phyloP scores from a whole-genome alignment of 768 basidiomycete species.

The Termitomyces sp. region DNA sequence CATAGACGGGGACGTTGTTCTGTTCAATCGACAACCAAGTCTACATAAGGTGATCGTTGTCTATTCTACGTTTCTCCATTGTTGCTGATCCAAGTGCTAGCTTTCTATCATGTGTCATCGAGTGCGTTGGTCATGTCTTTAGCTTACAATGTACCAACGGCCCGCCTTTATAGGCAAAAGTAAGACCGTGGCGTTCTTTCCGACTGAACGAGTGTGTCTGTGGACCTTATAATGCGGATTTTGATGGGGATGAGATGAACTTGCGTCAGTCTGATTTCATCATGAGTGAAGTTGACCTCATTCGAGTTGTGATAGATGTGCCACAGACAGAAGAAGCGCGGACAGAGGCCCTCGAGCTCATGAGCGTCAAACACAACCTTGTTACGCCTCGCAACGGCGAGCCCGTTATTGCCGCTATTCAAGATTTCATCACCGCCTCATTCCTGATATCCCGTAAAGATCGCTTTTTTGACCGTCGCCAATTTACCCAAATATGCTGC shows the following conservation, averaged over 20 bases:
- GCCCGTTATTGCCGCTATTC: slow-evolving; percentile 98
- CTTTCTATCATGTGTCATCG: slow-evolving; percentile 99
- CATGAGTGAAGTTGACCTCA: slow-evolving; percentile 2
- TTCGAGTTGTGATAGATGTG: slow-evolving; percentile 56
- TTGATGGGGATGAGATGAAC: slow-evolving; percentile 99
- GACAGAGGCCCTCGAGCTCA: slow-evolving; percentile 94
- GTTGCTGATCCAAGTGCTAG: slow-evolving; percentile 29
- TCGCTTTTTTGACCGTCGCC: slow-evolving; percentile 86
- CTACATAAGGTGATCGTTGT: slow-evolving; percentile 71
- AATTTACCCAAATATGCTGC: slow-evolving; percentile 95
- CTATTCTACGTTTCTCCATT: not conserved
- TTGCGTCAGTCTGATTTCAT: slow-evolving; percentile 57
- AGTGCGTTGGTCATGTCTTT: slow-evolving; percentile 34
- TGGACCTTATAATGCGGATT: slow-evolving; percentile 98
- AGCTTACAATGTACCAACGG: not conserved
- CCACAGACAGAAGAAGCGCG: slow-evolving; percentile 98
- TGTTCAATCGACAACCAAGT: slow-evolving; percentile 99
- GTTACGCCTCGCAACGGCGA: slow-evolving; percentile 98
- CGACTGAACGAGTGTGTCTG: slow-evolving; percentile 98
- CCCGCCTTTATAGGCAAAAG: slow-evolving; percentile 53
- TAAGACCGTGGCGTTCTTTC: slow-evolving; percentile 97
- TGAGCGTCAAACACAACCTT: slow-evolving; percentile 95
- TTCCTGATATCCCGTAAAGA: slow-evolving; percentile 93
- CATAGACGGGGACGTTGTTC: slow-evolving; percentile 89
- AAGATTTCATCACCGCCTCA: slow-evolving; percentile 99